These are phyloP conservation scores for Rutstroemia sydowiana DNA, from an alignment of 2,329 filamentous ascomycete species.

Conservation along the genomic window DNA sequence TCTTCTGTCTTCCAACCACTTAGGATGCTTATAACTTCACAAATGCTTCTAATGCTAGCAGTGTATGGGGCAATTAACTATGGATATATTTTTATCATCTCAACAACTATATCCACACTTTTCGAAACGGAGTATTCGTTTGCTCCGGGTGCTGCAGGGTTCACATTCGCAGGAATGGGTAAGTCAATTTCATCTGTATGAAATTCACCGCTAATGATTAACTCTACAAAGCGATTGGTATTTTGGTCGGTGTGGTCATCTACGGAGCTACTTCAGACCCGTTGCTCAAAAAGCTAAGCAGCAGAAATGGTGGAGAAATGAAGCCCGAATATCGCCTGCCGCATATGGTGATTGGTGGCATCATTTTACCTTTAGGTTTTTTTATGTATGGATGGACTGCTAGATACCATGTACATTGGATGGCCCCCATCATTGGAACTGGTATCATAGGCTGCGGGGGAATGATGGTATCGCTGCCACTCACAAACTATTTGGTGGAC, in stretches of 20 bases:
- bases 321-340: too few relatives aligned
- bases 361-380: not conserved
- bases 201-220: too few relatives aligned
- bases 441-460: not conserved
- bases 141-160: conserved; percentile 44
- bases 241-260: too few relatives aligned
- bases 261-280: too few relatives aligned
- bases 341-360: not conserved
- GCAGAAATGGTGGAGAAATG: too few relatives aligned
- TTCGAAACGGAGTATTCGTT: conserved; percentile 33
- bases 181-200: conserved; percentile 1
- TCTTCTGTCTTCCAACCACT: conserved; percentile 34
- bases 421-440: not conserved
- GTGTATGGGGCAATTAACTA: conserved; percentile 36
- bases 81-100: conserved; percentile 39
- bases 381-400: not conserved
- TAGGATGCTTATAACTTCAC: conserved; percentile 38
- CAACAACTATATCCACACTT: conserved; percentile 37
- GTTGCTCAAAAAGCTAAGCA: too few relatives aligned
- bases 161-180: conserved; percentile 48
- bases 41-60: conserved; percentile 41
- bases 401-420: not conserved
- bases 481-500: conserved; percentile 40
- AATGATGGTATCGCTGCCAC: conserved; percentile 14
- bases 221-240: too few relatives aligned